Percentiles rank a stretch among this genome's conserved stretches.
Conservation (phyloP, 1,139 yeast species). For the Zygosaccharomyces sapae region DNA sequence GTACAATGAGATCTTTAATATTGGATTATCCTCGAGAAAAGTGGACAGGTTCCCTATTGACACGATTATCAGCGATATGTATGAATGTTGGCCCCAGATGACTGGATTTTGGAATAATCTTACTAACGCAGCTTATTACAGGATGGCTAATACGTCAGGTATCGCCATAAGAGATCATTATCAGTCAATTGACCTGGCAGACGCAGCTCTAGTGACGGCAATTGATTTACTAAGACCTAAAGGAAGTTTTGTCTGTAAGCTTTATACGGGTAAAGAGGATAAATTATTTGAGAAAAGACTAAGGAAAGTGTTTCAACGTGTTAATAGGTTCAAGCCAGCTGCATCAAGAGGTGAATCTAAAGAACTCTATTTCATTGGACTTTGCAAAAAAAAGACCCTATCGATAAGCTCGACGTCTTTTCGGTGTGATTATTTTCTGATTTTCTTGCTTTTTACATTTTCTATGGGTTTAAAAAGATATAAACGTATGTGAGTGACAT, state of each 20-base stretch:
- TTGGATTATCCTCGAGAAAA: slow-evolving; percentile 6
- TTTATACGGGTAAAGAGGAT: slow-evolving; percentile 69
- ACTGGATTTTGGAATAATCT: slow-evolving; percentile 67
- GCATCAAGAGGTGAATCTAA: slow-evolving; percentile 59
- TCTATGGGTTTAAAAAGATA: slow-evolving; percentile 1
- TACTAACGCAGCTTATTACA: slow-evolving; percentile 68
- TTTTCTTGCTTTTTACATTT: not conserved
- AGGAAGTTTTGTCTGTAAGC: slow-evolving; percentile 73
- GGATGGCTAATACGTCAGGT: slow-evolving; percentile 76
- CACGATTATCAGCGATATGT: slow-evolving; percentile 81
- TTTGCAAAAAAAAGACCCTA: slow-evolving; percentile 42
- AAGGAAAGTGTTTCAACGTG: slow-evolving; percentile 54
- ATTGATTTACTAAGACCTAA: slow-evolving; percentile 61
- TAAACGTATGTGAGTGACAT: slow-evolving; percentile 9
- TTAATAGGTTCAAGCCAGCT: slow-evolving; percentile 53
- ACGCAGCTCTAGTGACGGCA: slow-evolving; percentile 78
- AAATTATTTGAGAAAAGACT: slow-evolving; percentile 53
- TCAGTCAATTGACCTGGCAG: slow-evolving; percentile 68
- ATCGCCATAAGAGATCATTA: slow-evolving; percentile 58
- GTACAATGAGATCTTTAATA: slow-evolving; percentile 18
- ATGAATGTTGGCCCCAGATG: slow-evolving; percentile 65
- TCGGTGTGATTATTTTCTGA: slow-evolving; percentile 6
- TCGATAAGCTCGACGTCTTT: slow-evolving; percentile 50
- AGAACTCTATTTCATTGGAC: slow-evolving; percentile 71
- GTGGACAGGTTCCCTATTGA: slow-evolving; percentile 46